These are phyloP conservation scores for Vitis hybrid DNA, from an alignment of 177 flowering plant species.

Conservation along the genomic window DNA sequence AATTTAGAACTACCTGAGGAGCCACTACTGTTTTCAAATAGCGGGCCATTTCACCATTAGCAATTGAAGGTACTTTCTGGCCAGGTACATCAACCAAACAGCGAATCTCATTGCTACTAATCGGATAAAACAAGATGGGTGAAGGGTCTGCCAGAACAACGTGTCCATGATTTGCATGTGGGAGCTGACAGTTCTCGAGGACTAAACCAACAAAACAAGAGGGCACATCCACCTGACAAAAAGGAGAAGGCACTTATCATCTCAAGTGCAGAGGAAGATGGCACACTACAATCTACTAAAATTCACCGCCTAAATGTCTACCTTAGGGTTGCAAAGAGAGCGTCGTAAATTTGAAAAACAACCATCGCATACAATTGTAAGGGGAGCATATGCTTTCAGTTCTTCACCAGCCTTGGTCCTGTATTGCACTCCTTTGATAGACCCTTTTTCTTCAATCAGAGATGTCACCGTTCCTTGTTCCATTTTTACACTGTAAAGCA, in stretches of 20 bases:
- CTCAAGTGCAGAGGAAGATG: too few relatives aligned
- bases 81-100: slow-evolving; percentile 26
- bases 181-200: slow-evolving; percentile 35
- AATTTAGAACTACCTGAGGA: slow-evolving; percentile 20
- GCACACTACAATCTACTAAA: background rate
- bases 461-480: slow-evolving; percentile 36
- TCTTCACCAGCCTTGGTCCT: slow-evolving; percentile 19
- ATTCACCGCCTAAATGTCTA: background rate
- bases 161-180: slow-evolving; percentile 27
- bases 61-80: slow-evolving; percentile 24
- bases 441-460: slow-evolving; percentile 31
- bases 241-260: background rate
- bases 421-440: slow-evolving; percentile 29
- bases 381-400: slow-evolving; percentile 27
- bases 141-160: slow-evolving; percentile 29
- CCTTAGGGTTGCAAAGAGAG: slow-evolving; percentile 28
- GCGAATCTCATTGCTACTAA: slow-evolving; percentile 29
- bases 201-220: slow-evolving; percentile 29
- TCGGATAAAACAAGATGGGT: slow-evolving; percentile 27
- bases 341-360: slow-evolving; percentile 32
- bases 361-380: slow-evolving; percentile 31
- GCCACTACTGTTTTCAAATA: slow-evolving; percentile 24
- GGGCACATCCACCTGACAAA: slow-evolving; percentile 21
- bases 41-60: slow-evolving; percentile 32
- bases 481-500: slow-evolving; percentile 25